Base-by-base conservation (phyloP, 2,329 filamentous ascomycete genomes). In the Eutypa lata region DNA sequence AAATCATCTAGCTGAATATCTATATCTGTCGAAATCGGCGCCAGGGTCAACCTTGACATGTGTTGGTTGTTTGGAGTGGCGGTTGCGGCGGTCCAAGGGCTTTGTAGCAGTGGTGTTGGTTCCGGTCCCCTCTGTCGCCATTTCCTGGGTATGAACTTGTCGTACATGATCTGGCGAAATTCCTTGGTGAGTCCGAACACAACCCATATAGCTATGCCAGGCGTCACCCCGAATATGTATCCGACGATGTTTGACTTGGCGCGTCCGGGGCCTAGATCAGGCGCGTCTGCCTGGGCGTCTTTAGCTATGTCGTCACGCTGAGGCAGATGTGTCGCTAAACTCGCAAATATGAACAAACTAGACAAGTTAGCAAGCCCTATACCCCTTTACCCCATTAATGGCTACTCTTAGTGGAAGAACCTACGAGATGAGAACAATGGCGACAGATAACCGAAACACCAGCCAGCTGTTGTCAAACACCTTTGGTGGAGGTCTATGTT, bases 171-270 rank as follows among this genome's bases (percentile, higher is more conserved):
- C 19, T 57, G 50, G 3, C 62, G 56, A 35, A 62, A 63, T 18
- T 54, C 50, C 40, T 53, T 49, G 4, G 61, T 61, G 19, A 63
- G 57, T 16, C 62, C 62, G 43, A 64, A 64, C 3, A 64, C 59
- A 19, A 64, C 53, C 48, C 51, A 60, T 7, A 64, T 62, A 4
- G 61, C 61, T 21, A 64, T 50, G 2, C 61, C 61, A 2, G 62
- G 62, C 16, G 62, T 62, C 2, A 64, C 61, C 14, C 62, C 62
- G 21, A 50, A 60, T 2, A 60, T 63, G 44, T 64, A 64, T 3
- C 62, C 62, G 11, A 57, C 53, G 43, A 64, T 64, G 33, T 59
- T 63, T 3, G 54, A 59, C 47, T 56, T 57, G 3, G 62, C 62
- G 43, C 55, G 51, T 18, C 47, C 56, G 24, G 57, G 35, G 24